phyloP scores from a whole-genome alignment of 2,329 filamentous ascomycete species.

The Scolecobasidium constrictum region DNA sequence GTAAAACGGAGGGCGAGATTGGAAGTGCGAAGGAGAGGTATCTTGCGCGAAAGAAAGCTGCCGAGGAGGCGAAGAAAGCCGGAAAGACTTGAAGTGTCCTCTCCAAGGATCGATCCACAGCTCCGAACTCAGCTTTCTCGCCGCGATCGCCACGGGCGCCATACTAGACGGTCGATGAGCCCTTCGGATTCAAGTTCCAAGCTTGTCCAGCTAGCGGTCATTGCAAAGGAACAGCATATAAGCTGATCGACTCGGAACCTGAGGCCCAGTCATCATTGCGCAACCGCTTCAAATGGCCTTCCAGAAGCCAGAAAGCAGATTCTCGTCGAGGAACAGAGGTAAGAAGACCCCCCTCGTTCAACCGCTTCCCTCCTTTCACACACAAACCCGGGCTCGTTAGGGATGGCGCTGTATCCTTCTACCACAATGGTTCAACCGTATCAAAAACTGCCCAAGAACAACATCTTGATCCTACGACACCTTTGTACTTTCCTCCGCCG shows the following conservation, averaged over 20 bases:
- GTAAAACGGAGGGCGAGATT: constrained; percentile 67
- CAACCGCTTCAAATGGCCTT: too few relatives aligned
- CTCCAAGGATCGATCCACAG: background rate
- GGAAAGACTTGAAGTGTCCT: background rate
- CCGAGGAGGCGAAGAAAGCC: constrained; percentile 29
- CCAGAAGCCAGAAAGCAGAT: too few relatives aligned
- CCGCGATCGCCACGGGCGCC: background rate
- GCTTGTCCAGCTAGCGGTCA: background rate
- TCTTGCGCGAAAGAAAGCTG: constrained; percentile 64
- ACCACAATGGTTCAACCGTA: constrained; percentile 11
- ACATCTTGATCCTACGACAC: background rate
- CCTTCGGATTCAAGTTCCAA: background rate
- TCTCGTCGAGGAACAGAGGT: too few relatives aligned
- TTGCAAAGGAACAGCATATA: background rate
- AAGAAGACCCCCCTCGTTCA: too few relatives aligned
- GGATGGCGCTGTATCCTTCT: constrained; percentile 11
- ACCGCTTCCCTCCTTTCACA: too few relatives aligned
- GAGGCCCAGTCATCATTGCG: too few relatives aligned
- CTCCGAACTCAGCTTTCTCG: background rate
- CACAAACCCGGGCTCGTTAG: constrained; percentile 6
- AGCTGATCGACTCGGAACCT: background rate
- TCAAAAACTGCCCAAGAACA: constrained; percentile 10
- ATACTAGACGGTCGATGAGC: background rate
- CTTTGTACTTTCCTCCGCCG: background rate
- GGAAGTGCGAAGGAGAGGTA: constrained; percentile 71